These are phyloP conservation scores for Phylloporus sp. DNA, from an alignment of 768 basidiomycete genomes.

Conservation along the genomic window DNA sequence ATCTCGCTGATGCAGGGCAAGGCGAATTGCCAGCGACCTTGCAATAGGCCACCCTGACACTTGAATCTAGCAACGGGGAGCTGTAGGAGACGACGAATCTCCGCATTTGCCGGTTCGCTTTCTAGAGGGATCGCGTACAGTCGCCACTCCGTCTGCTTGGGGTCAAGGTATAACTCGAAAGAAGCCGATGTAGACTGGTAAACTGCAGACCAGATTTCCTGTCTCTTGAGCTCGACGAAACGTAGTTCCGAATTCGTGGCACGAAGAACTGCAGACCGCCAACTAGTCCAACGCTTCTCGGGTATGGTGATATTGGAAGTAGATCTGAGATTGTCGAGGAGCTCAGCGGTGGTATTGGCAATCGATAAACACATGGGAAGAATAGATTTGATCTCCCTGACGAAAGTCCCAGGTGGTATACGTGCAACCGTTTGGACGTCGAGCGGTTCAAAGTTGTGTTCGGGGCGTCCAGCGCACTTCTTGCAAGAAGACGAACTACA, in stretches of 20 bases:
- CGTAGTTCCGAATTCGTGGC: conserved; percentile 62
- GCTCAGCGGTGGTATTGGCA: conserved; percentile 40
- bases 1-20: conserved; percentile 58
- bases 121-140: conserved; percentile 68
- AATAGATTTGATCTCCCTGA: conserved; percentile 67
- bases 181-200: conserved; percentile 68
- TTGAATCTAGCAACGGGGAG: conserved; percentile 73
- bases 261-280: conserved; percentile 62
- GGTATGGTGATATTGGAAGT: conserved; percentile 40
- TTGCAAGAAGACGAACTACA: conserved; percentile 78
- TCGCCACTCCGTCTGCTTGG: conserved; percentile 79
- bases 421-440: conserved; percentile 51
- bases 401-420: conserved; percentile 67
- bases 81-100: conserved; percentile 67
- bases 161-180: conserved; percentile 74
- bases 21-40: conserved; percentile 76
- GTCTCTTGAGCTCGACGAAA: conserved; percentile 82
- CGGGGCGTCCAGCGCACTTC: conserved; percentile 86
- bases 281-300: conserved; percentile 57
- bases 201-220: conserved; percentile 79
- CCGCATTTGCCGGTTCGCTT: conserved; percentile 68
- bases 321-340: conserved; percentile 49
- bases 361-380: conserved; percentile 85
- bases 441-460: conserved; percentile 66
- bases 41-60: conserved; percentile 53